Evolutionary conservation across 1,284 basidiomycete genomes (phyloP).

Genomic region (Wolfiporia cocos): DNA sequence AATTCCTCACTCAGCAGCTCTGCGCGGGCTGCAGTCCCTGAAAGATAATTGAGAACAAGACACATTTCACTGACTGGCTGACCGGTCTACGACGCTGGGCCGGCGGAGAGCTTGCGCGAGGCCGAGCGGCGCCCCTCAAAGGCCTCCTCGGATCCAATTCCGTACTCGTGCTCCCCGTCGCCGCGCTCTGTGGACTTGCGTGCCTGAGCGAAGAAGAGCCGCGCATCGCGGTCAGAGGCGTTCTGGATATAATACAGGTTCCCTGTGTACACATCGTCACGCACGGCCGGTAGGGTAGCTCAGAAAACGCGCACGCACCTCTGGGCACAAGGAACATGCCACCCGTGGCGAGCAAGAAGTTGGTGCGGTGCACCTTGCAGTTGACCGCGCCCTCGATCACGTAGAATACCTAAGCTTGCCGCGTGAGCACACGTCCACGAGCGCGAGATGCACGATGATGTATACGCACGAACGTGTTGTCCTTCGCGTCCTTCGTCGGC

Average conservation of each 20-base stretch:
- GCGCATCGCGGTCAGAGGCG: slow-evolving; percentile 73
- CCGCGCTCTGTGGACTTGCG: too few relatives aligned
- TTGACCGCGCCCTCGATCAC: slow-evolving; percentile 85
- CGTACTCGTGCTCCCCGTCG: too few relatives aligned
- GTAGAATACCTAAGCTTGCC: slow-evolving; percentile 72
- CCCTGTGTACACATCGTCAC: slow-evolving; percentile 36
- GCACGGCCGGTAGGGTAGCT: too few relatives aligned
- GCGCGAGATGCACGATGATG: too few relatives aligned
- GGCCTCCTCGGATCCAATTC: too few relatives aligned
- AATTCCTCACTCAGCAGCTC: too few relatives aligned
- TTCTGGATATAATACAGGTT: slow-evolving; percentile 92
- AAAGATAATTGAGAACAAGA: too few relatives aligned
- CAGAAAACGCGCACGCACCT: slow-evolving; percentile 58
- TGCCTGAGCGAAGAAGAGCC: slow-evolving; percentile 91
- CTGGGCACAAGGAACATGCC: slow-evolving; percentile 90
- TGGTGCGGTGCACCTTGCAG: slow-evolving; percentile 77
- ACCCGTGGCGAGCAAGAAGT: slow-evolving; percentile 74
- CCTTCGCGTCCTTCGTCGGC: slow-evolving; percentile 84
- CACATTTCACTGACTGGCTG: too few relatives aligned
- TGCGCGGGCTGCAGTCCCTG: too few relatives aligned
- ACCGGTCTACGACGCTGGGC: too few relatives aligned
- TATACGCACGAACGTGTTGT: slow-evolving; percentile 94
- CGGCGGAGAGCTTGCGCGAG: slow-evolving; percentile 5
- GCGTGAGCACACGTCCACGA: neutral
- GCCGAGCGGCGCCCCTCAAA: too few relatives aligned